Conservation (phyloP, 169 alveolate species). For the Babesia caballi region DNA sequence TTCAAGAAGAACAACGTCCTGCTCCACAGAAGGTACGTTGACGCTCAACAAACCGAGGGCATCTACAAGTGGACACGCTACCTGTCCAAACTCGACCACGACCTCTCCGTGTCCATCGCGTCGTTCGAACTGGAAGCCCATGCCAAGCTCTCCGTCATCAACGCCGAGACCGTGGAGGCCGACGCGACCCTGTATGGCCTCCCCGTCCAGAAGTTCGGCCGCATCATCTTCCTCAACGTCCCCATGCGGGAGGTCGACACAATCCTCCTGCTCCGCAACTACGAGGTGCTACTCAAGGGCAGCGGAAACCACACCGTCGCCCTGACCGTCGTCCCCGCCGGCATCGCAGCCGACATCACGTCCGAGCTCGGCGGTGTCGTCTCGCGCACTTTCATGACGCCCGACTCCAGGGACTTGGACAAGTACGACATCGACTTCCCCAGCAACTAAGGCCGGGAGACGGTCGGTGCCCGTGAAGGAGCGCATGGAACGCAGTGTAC, state of each 20-base stretch:
- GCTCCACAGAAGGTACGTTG: constrained; percentile 3
- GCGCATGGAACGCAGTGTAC: too few relatives aligned
- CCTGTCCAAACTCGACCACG: neutral
- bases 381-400: constrained; percentile 3
- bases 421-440: neutral
- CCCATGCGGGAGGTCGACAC: neutral
- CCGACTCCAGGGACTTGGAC: neutral
- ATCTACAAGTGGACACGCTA: neutral
- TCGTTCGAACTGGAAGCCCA: neutral
- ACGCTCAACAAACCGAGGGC: neutral
- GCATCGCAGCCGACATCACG: neutral
- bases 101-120: neutral
- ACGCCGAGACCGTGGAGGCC: neutral
- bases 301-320: neutral
- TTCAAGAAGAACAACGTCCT: neutral
- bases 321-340: neutral
- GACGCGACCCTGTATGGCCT: constrained; percentile 5
- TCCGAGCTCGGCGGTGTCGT: neutral
- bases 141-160: neutral
- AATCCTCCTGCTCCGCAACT: neutral
- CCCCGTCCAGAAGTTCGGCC: neutral
- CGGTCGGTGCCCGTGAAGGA: too few relatives aligned
- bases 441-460: too few relatives aligned
- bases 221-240: neutral
- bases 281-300: constrained; percentile 13